phyloP scores from a whole-genome alignment of 805 yeast genomes.

The Saccharomyces jurei region DNA sequence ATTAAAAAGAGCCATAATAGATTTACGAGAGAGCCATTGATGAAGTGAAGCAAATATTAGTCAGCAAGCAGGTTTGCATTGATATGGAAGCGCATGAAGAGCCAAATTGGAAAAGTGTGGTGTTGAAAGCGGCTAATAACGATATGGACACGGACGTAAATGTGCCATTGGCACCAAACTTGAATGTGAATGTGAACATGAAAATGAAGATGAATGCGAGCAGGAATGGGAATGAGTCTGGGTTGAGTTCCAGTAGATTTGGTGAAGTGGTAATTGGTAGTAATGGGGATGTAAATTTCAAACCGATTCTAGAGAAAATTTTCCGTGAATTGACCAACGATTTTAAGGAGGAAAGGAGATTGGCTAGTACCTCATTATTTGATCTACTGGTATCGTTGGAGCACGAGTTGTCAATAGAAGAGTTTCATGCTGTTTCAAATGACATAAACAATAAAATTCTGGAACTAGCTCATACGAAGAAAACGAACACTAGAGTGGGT shows the following conservation, averaged over 20 bases:
- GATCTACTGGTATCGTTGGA: slow-evolving; percentile 49
- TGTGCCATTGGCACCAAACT: not conserved
- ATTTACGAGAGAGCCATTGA: not conserved
- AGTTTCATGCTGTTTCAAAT: slow-evolving; percentile 64
- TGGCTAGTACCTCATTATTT: slow-evolving; percentile 38
- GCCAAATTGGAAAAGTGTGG: not conserved
- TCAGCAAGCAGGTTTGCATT: not conserved
- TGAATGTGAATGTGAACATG: not conserved
- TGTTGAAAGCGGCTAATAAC: not conserved
- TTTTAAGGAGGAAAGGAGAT: slow-evolving; percentile 22
- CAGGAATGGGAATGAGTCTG: not conserved
- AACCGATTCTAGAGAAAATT: slow-evolving; percentile 15
- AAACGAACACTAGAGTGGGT: slow-evolving; percentile 62
- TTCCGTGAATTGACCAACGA: slow-evolving; percentile 28
- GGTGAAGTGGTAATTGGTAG: not conserved
- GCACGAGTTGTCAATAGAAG: slow-evolving; percentile 71
- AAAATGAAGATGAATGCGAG: not conserved
- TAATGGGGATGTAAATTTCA: not conserved
- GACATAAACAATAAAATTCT: slow-evolving; percentile 77
- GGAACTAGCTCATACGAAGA: slow-evolving; percentile 64
- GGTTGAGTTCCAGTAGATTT: not conserved
- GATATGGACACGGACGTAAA: not conserved
- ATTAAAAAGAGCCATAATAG: not conserved
- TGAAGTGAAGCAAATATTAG: not conserved
- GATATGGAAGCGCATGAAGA: not conserved